A percentile compares a stretch with the other conserved stretches of the same genome.
Evolutionary conservation across 345 rosid genomes (phyloP).

Genomic region (Microthlaspi erraticum): DNA sequence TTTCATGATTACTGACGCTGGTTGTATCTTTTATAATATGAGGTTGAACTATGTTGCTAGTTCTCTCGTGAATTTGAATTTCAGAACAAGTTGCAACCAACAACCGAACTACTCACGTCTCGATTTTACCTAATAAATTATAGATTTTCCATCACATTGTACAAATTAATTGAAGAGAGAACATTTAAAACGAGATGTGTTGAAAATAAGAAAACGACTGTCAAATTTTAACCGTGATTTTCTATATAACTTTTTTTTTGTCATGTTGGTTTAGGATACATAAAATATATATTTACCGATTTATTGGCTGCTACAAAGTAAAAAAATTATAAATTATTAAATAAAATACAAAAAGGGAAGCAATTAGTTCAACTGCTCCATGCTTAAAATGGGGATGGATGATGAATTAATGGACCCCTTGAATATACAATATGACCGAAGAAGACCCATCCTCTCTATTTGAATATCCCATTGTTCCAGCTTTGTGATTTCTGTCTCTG

Average conservation of each 20-base stretch:
- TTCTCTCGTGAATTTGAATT: background rate
- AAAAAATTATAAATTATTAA: background rate
- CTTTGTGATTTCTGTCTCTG: slow-evolving; percentile 16
- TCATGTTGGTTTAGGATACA: background rate
- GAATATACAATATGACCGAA: background rate
- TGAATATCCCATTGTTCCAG: slow-evolving; percentile 8
- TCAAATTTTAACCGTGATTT: background rate
- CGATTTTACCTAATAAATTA: background rate
- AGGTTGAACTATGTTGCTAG: background rate
- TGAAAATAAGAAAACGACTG: background rate
- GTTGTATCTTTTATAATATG: background rate
- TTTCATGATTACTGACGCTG: too few species aligned
- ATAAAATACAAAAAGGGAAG: background rate
- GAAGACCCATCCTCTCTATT: slow-evolving; percentile 12
- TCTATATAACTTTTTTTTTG: background rate
- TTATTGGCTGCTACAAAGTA: slow-evolving; percentile 10
- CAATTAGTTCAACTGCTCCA: slow-evolving; percentile 43
- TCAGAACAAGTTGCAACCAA: background rate
- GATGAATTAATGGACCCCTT: slow-evolving; percentile 27
- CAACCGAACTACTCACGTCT: background rate
- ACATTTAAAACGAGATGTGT: background rate
- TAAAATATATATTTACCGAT: background rate
- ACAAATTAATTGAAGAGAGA: background rate
- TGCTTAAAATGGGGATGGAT: slow-evolving; percentile 25
- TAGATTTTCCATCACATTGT: background rate